Evolutionary conservation across 345 rosid species (phyloP).

Genomic region (Iberis pinnata): DNA sequence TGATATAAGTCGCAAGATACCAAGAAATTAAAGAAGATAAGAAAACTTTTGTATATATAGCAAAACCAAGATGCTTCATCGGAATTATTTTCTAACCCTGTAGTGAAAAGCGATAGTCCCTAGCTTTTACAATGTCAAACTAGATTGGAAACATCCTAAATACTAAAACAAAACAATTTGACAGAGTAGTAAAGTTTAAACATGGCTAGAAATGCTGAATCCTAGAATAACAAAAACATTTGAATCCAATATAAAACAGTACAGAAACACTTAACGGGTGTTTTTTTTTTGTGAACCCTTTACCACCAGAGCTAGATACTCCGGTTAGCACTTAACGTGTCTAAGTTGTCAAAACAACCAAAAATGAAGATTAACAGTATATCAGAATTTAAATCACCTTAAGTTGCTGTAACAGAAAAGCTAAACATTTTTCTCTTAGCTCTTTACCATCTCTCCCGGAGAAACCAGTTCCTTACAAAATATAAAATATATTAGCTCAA

Average conservation of each 20-base stretch:
- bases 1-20: neutral
- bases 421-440: slow-evolving; percentile 56
- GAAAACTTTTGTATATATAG: neutral
- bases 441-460: slow-evolving; percentile 51
- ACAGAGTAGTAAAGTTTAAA: neutral
- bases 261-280: neutral
- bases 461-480: slow-evolving; percentile 63
- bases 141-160: slow-evolving; percentile 1
- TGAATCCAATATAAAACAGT: neutral
- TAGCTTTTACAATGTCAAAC: neutral
- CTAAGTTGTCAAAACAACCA: too few species aligned
- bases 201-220: neutral
- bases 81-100: neutral
- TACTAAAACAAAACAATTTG: slow-evolving; percentile 1
- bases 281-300: too few species aligned
- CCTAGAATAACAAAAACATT: slow-evolving; percentile 5
- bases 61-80: slow-evolving; percentile 1
- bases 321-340: too few species aligned
- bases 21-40: neutral
- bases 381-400: slow-evolving; percentile 38
- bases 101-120: neutral
- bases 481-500: neutral
- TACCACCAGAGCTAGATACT: too few species aligned
- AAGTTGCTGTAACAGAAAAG: slow-evolving; percentile 53
- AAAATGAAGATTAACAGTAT: neutral